Evolutionary conservation across 352 stramenopile species (phyloP).

Genomic region (Lagenidium giganteum): DNA sequence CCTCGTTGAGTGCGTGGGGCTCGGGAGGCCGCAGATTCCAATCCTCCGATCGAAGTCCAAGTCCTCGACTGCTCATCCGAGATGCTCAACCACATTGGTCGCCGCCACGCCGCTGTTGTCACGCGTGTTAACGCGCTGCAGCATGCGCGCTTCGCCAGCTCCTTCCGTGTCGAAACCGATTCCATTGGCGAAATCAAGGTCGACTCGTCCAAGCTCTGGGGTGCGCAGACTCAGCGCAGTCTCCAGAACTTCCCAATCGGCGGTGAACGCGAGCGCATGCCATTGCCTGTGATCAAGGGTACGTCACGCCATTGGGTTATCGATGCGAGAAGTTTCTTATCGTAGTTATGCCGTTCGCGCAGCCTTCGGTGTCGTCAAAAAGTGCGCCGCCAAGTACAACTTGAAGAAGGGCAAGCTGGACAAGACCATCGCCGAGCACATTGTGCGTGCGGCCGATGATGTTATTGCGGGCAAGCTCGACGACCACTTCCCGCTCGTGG

Average conservation of each 20-base stretch:
- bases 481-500: constrained; percentile 93
- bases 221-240: constrained; percentile 94
- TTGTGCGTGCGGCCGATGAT: constrained; percentile 89
- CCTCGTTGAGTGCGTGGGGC: no score
- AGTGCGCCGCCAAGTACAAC: constrained; percentile 93
- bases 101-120: no score
- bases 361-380: constrained; percentile 94
- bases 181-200: constrained; percentile 82
- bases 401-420: constrained; percentile 82
- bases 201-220: constrained; percentile 84
- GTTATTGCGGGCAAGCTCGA: constrained; percentile 91
- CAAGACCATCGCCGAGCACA: constrained; percentile 75
- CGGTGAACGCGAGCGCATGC: constrained; percentile 87
- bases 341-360: no score
- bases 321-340: no score
- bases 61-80: no score
- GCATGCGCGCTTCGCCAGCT: constrained; percentile 30
- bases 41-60: no score
- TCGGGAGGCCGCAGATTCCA: no score
- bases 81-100: no score
- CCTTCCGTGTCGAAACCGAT: constrained; percentile 59
- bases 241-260: constrained; percentile 96
- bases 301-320: no score
- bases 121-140: no score
- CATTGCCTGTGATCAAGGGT: constrained; percentile 91